These are phyloP conservation scores for Trametes coccinea DNA, from an alignment of 768 basidiomycete genomes.

Conservation along the genomic window DNA sequence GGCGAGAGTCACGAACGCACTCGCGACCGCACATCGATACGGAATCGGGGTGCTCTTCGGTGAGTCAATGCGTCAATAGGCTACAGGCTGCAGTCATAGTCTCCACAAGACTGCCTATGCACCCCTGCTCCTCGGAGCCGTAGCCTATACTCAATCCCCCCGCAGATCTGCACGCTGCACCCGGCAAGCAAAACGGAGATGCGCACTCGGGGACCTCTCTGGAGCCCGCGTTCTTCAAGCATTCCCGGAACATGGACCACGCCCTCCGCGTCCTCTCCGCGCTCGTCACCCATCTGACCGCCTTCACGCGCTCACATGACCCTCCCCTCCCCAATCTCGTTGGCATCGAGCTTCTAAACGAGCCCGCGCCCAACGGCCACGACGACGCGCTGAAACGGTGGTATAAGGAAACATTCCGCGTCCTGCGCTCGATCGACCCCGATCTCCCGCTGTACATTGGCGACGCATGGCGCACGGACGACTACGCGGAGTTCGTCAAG, in stretches of 20 bases:
- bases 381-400: slow-evolving; percentile 51
- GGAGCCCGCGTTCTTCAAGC: slow-evolving; percentile 49
- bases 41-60: slow-evolving; percentile 77
- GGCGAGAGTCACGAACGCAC: slow-evolving; percentile 58
- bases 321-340: slow-evolving; percentile 47
- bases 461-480: slow-evolving; percentile 73
- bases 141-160: not conserved
- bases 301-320: slow-evolving; percentile 35
- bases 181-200: slow-evolving; percentile 73
- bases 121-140: slow-evolving; percentile 7
- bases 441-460: slow-evolving; percentile 69
- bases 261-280: slow-evolving; percentile 34
- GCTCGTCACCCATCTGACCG: slow-evolving; percentile 41
- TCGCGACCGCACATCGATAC: slow-evolving; percentile 53
- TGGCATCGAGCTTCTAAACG: slow-evolving; percentile 61
- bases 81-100: slow-evolving; percentile 23
- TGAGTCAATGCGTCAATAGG: not conserved
- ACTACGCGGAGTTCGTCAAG: slow-evolving; percentile 59
- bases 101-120: not conserved
- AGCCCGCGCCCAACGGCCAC: slow-evolving; percentile 55
- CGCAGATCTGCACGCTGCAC: slow-evolving; percentile 71
- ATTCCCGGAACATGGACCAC: slow-evolving; percentile 39
- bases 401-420: slow-evolving; percentile 59
- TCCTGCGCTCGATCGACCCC: slow-evolving; percentile 51
- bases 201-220: slow-evolving; percentile 63